phyloP scores from a whole-genome alignment of 257 asterid genomes.

The Phtheirospermum japonicum region DNA sequence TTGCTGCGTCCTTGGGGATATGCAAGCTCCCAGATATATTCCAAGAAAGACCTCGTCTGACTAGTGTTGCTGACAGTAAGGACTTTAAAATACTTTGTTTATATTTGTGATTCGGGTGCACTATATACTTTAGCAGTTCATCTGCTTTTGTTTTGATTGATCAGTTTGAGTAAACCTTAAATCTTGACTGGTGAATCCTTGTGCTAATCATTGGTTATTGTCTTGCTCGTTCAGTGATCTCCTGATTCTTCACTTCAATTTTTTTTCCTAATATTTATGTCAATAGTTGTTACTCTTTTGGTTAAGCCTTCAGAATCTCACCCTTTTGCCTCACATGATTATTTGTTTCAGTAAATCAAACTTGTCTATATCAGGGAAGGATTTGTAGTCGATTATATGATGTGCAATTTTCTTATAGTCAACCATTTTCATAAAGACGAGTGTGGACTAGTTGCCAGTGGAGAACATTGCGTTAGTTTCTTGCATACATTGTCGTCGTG shows the following conservation, averaged over 20 bases:
- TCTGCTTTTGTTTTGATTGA: constrained; percentile 1
- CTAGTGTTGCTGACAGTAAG: constrained; percentile 88
- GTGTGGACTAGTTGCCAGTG: neutral
- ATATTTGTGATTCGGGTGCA: constrained; percentile 15
- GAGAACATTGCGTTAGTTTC: neutral
- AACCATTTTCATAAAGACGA: constrained; percentile 12
- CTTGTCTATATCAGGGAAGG: neutral
- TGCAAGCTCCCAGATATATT: constrained; percentile 73
- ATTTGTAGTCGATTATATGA: neutral
- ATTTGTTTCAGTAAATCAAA: neutral
- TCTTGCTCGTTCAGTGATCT: constrained; percentile 11
- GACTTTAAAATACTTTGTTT: constrained; percentile 18
- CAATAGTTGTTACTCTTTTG: neutral
- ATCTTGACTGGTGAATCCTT: constrained; percentile 10
- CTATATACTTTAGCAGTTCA: constrained; percentile 10
- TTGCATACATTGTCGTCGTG: neutral
- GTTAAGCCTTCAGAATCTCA: constrained; percentile 7
- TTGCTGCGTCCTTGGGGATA: constrained; percentile 96
- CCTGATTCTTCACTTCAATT: constrained; percentile 9
- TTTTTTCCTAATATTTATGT: neutral
- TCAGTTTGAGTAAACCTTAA: constrained; percentile 15
- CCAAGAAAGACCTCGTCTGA: constrained; percentile 74
- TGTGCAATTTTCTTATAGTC: neutral
- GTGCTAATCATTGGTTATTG: constrained; percentile 14
- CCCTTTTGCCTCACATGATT: neutral